Evolutionary conservation across 1,139 yeast genomes (phyloP).

Genomic region (Lodderomyces beijingensis): DNA sequence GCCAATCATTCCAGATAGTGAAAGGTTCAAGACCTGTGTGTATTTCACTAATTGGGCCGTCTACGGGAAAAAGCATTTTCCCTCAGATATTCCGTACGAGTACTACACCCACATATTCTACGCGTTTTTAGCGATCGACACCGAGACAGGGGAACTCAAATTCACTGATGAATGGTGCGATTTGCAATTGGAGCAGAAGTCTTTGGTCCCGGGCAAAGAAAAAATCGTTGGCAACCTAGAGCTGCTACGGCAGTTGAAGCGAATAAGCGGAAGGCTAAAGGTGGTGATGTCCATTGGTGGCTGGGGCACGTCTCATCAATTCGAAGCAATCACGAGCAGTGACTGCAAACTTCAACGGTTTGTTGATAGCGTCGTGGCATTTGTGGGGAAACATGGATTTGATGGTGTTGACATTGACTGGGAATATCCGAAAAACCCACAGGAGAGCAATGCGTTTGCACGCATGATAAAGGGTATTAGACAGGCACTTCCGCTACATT

Average conservation of each 20-base stretch:
- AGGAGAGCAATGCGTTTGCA: constrained; percentile 46
- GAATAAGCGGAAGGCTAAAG: constrained; percentile 46
- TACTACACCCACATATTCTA: constrained; percentile 67
- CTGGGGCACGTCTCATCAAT: constrained; percentile 60
- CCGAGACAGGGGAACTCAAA: constrained; percentile 47
- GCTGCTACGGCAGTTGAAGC: constrained; percentile 51
- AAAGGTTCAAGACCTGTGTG: constrained; percentile 22
- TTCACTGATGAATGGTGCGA: constrained; percentile 72
- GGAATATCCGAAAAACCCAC: constrained; percentile 68
- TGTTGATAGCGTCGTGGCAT: constrained; percentile 43
- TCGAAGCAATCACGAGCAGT: constrained; percentile 43
- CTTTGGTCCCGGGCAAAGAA: constrained; percentile 17
- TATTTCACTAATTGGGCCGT: constrained; percentile 67
- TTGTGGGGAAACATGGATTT: constrained; percentile 55
- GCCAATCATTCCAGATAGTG: no score
- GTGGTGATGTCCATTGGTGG: constrained; percentile 84
- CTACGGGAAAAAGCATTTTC: constrained; percentile 58
- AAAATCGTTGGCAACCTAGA: constrained; percentile 49
- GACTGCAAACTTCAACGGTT: constrained; percentile 40
- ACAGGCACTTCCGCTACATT: constrained; percentile 22
- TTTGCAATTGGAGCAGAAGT: constrained; percentile 37
- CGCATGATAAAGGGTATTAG: constrained; percentile 43
- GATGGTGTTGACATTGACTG: constrained; percentile 95
- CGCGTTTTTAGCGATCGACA: constrained; percentile 65
- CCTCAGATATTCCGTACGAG: constrained; percentile 58